A percentile compares a stretch with the other conserved stretches of the same genome.
Conservation (phyloP, 208 protist species). For the Crithidia brevicula region DNA sequence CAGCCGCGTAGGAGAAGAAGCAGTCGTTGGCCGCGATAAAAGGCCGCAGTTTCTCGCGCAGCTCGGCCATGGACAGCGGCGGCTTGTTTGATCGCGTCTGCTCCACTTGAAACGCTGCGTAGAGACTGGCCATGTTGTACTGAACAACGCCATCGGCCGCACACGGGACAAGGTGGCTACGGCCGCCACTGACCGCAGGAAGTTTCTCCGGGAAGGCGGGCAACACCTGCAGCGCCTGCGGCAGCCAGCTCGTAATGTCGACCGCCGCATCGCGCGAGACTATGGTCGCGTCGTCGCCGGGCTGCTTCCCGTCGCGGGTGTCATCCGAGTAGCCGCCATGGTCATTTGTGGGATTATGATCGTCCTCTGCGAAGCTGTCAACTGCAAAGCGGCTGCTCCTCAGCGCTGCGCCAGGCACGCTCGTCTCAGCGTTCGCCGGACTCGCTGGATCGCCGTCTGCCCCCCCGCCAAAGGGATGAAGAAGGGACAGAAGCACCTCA, state of each 20-base stretch:
- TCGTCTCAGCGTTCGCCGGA: not conserved
- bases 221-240: constrained; percentile 52
- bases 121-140: constrained; percentile 70
- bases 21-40: constrained; percentile 83
- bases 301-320: not conserved
- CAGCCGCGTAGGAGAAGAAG: constrained; percentile 67
- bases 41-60: constrained; percentile 51
- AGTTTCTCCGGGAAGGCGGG: constrained; percentile 59
- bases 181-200: constrained; percentile 34
- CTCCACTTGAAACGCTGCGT: constrained; percentile 57
- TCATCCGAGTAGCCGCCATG: not conserved
- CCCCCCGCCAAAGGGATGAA: constrained; percentile 29
- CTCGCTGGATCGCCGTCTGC: not conserved
- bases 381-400: constrained; percentile 4
- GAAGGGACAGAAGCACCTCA: constrained; percentile 52
- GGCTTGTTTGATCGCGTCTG: constrained; percentile 37
- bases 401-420: not conserved
- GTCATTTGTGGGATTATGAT: not conserved
- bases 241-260: constrained; percentile 72
- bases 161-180: constrained; percentile 53
- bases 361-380: constrained; percentile 5
- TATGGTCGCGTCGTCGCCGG: constrained; percentile 1
- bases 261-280: constrained; percentile 26
- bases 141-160: constrained; percentile 66
- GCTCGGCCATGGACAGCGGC: constrained; percentile 39